A percentile compares a stretch with the other conserved stretches of the same genome.
Evolutionary conservation across 257 asterid species (phyloP).

Genomic region (Capsicum pubescens): DNA sequence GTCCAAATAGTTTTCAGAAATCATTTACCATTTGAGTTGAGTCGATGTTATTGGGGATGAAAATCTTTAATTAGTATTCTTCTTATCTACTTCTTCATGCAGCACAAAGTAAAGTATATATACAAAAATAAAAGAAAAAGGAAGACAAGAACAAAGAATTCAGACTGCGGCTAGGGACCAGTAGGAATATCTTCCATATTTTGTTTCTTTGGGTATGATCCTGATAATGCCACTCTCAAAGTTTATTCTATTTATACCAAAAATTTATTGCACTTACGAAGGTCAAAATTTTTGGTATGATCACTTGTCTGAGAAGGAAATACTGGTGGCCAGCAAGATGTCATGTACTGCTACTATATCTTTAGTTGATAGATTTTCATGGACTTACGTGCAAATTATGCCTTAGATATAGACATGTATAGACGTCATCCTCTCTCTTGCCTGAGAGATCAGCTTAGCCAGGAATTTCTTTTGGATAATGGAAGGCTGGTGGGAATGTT

Average conservation of each 20-base stretch:
- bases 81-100: background rate
- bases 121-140: too few species aligned
- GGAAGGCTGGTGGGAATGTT: background rate
- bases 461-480: background rate
- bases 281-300: too few species aligned
- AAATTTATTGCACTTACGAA: too few species aligned
- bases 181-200: background rate
- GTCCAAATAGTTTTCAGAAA: background rate
- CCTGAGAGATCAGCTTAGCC: background rate
- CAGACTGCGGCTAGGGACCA: background rate
- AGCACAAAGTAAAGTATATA: background rate
- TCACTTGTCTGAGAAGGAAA: too few species aligned
- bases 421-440: background rate
- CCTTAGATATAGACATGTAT: background rate
- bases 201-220: too few species aligned
- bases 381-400: background rate
- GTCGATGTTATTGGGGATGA: background rate
- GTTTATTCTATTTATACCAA: too few species aligned
- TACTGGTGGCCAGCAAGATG: too few species aligned
- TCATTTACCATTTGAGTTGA: conserved; percentile 9
- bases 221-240: too few species aligned
- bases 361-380: background rate
- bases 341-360: background rate
- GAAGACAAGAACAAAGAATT: background rate
- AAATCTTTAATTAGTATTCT: background rate